Evolutionary conservation across 495 filamentous ascomycete genomes (phyloP).

Genomic region (Pseudotulostoma volvatum): DNA sequence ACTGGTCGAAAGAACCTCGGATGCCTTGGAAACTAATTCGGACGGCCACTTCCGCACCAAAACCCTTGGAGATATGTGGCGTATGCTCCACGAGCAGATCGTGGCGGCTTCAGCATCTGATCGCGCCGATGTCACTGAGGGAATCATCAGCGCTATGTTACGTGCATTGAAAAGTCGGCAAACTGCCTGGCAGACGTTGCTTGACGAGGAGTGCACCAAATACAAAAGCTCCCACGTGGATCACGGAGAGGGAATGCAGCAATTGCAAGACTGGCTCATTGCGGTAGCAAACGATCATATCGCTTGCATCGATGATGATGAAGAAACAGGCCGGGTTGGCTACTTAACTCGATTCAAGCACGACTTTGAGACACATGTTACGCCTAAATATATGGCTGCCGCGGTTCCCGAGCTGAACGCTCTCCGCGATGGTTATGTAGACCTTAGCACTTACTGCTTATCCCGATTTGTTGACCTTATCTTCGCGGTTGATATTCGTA

Average conservation of each 20-base stretch:
- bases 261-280: slow-evolving; percentile 82
- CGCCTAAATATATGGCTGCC: slow-evolving; percentile 59
- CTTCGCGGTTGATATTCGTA: slow-evolving; percentile 70
- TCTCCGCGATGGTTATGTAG: slow-evolving; percentile 80
- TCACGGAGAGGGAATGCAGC: slow-evolving; percentile 59
- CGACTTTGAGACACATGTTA: slow-evolving; percentile 63
- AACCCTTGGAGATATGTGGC: slow-evolving; percentile 86
- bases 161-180: slow-evolving; percentile 67
- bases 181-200: slow-evolving; percentile 65
- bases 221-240: slow-evolving; percentile 42
- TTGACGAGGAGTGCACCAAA: slow-evolving; percentile 69
- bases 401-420: slow-evolving; percentile 53
- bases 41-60: slow-evolving; percentile 79
- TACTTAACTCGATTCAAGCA: slow-evolving; percentile 70
- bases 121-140: slow-evolving; percentile 74
- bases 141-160: slow-evolving; percentile 89
- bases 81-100: slow-evolving; percentile 87
- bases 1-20: slow-evolving; percentile 58
- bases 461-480: slow-evolving; percentile 67
- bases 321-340: slow-evolving; percentile 47
- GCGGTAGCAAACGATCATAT: slow-evolving; percentile 99
- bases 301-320: slow-evolving; percentile 79
- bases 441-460: slow-evolving; percentile 81
- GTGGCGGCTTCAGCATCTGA: slow-evolving; percentile 64
- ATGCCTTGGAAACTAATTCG: slow-evolving; percentile 69